These are phyloP conservation scores for Akebia trifoliata DNA, from an alignment of 164 flowering plant species.

Conservation along the genomic window DNA sequence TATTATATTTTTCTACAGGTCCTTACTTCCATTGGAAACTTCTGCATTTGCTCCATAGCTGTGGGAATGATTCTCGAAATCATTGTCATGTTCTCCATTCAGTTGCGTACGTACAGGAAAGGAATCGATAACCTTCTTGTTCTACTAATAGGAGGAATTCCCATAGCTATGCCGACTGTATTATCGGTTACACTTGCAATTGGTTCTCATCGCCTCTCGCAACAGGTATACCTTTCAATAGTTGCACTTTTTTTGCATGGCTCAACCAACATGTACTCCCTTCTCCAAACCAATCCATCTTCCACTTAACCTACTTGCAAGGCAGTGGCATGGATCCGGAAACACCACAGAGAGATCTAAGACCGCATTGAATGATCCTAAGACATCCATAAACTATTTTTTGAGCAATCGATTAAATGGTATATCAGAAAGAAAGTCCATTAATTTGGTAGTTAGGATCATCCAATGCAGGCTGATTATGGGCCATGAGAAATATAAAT, in stretches of 20 bases:
- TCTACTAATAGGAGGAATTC: conserved; percentile 83
- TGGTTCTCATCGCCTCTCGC: conserved; percentile 86
- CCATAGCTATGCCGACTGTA: conserved; percentile 91
- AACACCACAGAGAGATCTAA: neutral
- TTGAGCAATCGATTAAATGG: neutral
- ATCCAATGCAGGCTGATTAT: neutral
- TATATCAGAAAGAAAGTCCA: neutral
- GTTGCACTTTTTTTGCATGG: neutral
- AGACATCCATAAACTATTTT: neutral
- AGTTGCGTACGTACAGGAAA: conserved; percentile 60
- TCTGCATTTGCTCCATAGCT: conserved; percentile 90
- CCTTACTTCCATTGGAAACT: conserved; percentile 83
- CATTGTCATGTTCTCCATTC: conserved; percentile 80
- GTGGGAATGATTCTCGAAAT: conserved; percentile 79
- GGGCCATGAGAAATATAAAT: too few species aligned
- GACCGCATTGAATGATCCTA: neutral
- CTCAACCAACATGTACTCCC: neutral
- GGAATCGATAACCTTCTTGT: conserved; percentile 89
- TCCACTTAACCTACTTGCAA: neutral
- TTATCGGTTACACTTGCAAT: conserved; percentile 86
- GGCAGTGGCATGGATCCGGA: neutral
- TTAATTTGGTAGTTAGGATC: too few species aligned
- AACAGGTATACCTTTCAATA: conserved; percentile 46
- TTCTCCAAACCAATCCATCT: neutral
- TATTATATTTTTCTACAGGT: conserved; percentile 41